Evolutionary conservation across 2,329 filamentous ascomycete genomes (phyloP), one percentile per base, ranked within the genome.

Genomic region (Aureobasidium sp.): DNA sequence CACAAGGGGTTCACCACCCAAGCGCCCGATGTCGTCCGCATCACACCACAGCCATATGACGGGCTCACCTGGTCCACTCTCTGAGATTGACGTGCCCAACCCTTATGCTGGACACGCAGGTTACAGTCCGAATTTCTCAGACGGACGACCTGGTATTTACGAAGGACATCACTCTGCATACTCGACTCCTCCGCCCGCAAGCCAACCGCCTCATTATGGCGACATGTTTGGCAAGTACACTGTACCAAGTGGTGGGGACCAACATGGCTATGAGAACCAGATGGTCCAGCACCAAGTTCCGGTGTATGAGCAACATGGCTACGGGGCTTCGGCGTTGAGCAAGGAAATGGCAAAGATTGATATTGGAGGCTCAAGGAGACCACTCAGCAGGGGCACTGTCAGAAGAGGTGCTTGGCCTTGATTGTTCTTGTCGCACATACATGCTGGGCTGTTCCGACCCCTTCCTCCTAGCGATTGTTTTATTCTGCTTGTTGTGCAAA

Each of bases 301-400:
- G 53, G 57, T 15, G n/a, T 62, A 67, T 5, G 50, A 58, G 19
- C 64, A 60, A 11, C 66, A 65, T 61, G 69, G 63, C 19, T 68
- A 66, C 17, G 29, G 80, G 80, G 62, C 78, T 83, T 65, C 79
- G 80, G 83, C 86, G 22, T 74, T 92, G 58, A 82, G 88, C 73
- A 79, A 90, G 65, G 89, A 92, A 74, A 82, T 92, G 79, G 85
- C 73, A 64, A 75, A 71, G 65, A 78, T 79, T 64, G 77, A 80
- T 64, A 74, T 79, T 64, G 76, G 77, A 14, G 67, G 70, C 29
- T 60, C 57, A 7, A 49, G 57, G 15, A 44, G 57, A 4, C 57
- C 57, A 17, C 15, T 42, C 15, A 60, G 57, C 15, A 40, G 57
- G 14, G 57, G 57, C 33, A 60, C 57, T 22, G 57, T 60, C 5